Evolutionary conservation across 192 early-diverging fungal genomes (phyloP).

Genomic region (Fimicolochytrium jonesii): DNA sequence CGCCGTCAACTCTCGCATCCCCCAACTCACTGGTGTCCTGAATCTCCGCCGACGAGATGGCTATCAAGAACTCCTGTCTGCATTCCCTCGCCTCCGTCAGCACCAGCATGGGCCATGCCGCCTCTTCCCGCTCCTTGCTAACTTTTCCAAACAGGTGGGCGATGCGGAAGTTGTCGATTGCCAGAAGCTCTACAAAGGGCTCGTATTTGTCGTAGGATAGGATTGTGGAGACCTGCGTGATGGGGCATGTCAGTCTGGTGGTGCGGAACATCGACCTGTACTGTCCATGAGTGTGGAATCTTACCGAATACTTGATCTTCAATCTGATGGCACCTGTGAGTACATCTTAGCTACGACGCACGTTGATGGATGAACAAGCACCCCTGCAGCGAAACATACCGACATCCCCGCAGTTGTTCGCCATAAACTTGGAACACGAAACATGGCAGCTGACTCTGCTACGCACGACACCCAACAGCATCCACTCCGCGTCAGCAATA

Average conservation of each 20-base stretch:
- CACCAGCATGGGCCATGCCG: conserved; percentile 17
- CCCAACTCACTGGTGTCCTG: conserved; percentile 12
- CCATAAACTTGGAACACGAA: conserved; percentile 13
- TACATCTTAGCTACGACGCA: too few relatives aligned
- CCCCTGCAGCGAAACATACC: conserved; percentile 9
- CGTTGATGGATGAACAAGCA: too few relatives aligned
- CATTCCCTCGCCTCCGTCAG: conserved; percentile 9
- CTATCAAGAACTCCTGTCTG: conserved; percentile 5
- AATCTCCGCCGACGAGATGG: conserved; percentile 16
- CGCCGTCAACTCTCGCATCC: not conserved
- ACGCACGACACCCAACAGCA: not conserved
- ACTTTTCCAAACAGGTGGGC: conserved; percentile 24
- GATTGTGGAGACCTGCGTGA: conserved; percentile 11
- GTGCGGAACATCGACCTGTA: not conserved
- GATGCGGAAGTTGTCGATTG: conserved; percentile 7
- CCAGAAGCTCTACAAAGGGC: conserved; percentile 16
- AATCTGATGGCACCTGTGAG: conserved; percentile 13
- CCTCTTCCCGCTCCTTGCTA: conserved; percentile 29
- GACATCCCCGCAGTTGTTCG: conserved; percentile 21
- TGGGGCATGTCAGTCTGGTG: not conserved
- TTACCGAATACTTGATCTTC: conserved; percentile 22
- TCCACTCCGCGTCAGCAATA: too few relatives aligned
- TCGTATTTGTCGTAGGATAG: conserved; percentile 15
- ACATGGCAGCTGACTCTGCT: conserved; percentile 18
- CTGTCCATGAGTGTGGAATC: not conserved